phyloP scores from a whole-genome alignment of 495 filamentous ascomycete genomes.

The Xylaria acuta region DNA sequence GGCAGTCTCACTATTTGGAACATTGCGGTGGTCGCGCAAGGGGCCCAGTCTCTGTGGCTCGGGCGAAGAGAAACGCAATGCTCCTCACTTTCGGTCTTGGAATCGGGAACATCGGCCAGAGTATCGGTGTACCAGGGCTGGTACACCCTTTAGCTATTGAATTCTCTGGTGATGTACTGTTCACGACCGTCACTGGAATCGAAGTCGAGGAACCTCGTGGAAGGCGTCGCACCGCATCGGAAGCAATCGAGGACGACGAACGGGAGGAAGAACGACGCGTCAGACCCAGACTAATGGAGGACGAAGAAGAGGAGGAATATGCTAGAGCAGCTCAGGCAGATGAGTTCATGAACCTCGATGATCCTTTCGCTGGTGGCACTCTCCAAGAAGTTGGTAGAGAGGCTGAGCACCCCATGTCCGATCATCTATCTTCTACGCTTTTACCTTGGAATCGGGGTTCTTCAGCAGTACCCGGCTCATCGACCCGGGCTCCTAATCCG shows the following conservation, averaged over 20 bases:
- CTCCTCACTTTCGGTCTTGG: constrained; percentile 53
- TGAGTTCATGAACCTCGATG: constrained; percentile 34
- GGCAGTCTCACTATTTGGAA: constrained; percentile 63
- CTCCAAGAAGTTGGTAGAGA: constrained; percentile 48
- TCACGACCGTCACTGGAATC: constrained; percentile 37
- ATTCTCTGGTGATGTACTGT: constrained; percentile 48
- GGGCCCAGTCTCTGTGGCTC: constrained; percentile 28
- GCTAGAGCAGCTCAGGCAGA: constrained; percentile 28
- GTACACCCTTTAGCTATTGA: constrained; percentile 43
- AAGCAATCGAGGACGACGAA: constrained; percentile 33
- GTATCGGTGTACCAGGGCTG: constrained; percentile 35
- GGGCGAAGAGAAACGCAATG: constrained; percentile 55
- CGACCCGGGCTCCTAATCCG: constrained; percentile 43
- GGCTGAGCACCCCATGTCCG: constrained; percentile 43
- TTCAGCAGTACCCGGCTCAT: constrained; percentile 49
- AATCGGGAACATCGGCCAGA: constrained; percentile 44
- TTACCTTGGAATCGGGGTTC: constrained; percentile 54
- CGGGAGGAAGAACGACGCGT: constrained; percentile 36
- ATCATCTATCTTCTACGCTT: constrained; percentile 46
- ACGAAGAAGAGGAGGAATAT: constrained; percentile 30
- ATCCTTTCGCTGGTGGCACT: constrained; percentile 26
- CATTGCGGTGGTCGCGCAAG: constrained; percentile 45
- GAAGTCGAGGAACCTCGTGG: constrained; percentile 28
- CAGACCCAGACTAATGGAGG: constrained; percentile 31
- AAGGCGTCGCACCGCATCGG: constrained; percentile 35